Conservation (phyloP, 1,284 basidiomycete species). For the Sutorius eximius region DNA sequence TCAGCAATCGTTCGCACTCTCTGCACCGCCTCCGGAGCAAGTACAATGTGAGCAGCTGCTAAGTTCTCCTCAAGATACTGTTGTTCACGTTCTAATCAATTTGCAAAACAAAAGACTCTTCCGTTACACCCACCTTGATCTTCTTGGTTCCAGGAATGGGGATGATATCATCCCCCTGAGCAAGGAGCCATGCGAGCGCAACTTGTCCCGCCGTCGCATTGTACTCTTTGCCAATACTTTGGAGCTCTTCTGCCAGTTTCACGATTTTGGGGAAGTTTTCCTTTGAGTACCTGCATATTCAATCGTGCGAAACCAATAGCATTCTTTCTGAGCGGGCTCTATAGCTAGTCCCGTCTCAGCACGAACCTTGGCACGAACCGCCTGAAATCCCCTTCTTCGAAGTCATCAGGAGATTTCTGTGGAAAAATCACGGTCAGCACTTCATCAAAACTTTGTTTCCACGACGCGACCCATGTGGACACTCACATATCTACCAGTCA, state of each 20-base stretch:
- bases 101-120: not conserved
- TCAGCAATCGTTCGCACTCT: conserved; percentile 36
- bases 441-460: not conserved
- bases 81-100: not conserved
- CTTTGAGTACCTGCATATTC: conserved; percentile 21
- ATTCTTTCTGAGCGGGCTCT: not conserved
- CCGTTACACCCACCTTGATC: conserved; percentile 23
- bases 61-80: conserved; percentile 46
- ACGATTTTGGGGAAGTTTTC: conserved; percentile 48
- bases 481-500: conserved; percentile 42
- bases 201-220: conserved; percentile 45
- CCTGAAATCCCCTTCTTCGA: conserved; percentile 41
- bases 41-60: conserved; percentile 32
- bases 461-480: not conserved
- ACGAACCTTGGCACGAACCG: conserved; percentile 24
- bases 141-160: conserved; percentile 35
- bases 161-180: conserved; percentile 41
- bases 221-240: conserved; percentile 34
- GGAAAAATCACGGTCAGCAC: not conserved
- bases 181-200: conserved; percentile 46
- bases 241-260: conserved; percentile 39
- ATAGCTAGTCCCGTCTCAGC: not conserved
- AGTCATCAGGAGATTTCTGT: conserved; percentile 41
- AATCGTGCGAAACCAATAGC: not conserved
- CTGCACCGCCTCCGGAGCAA: conserved; percentile 34